Percentiles rank a stretch among this genome's conserved stretches.
phyloP scores from a whole-genome alignment of 768 basidiomycete species.

The Suillus ampliporus region DNA sequence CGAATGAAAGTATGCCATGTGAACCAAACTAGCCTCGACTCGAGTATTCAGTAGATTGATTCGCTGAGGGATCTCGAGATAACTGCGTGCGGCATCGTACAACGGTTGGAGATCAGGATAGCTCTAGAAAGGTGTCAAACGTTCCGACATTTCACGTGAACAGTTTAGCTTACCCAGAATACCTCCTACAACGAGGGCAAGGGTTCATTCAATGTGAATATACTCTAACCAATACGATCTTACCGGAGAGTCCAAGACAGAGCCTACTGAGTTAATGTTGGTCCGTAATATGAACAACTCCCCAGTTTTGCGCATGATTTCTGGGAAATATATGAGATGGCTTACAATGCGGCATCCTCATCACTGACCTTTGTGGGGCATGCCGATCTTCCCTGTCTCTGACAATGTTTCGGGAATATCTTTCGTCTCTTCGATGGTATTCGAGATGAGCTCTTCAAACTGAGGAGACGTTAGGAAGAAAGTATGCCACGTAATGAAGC shows the following conservation, averaged over 20 bases:
- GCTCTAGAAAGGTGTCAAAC: slow-evolving; percentile 55
- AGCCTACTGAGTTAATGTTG: slow-evolving; percentile 94
- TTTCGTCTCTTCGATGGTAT: slow-evolving; percentile 95
- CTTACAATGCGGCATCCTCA: slow-evolving; percentile 5
- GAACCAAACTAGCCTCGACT: slow-evolving; percentile 68
- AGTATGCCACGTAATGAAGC: slow-evolving; percentile 12
- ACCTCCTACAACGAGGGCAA: slow-evolving; percentile 64
- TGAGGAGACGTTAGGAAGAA: slow-evolving; percentile 32
- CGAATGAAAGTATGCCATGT: slow-evolving; percentile 12
- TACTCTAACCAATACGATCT: slow-evolving; percentile 35
- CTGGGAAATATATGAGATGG: slow-evolving; percentile 41
- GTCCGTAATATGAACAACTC: slow-evolving; percentile 92
- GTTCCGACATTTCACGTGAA: slow-evolving; percentile 19
- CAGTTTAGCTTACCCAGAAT: slow-evolving; percentile 74
- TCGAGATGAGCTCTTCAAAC: slow-evolving; percentile 93
- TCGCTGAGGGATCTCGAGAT: slow-evolving; percentile 93
- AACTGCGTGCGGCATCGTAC: slow-evolving; percentile 92
- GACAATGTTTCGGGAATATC: slow-evolving; percentile 93
- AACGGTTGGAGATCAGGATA: slow-evolving; percentile 95
- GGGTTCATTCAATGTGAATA: slow-evolving; percentile 9
- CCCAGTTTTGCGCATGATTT: slow-evolving; percentile 98
- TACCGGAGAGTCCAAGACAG: slow-evolving; percentile 94
- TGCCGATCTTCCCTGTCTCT: slow-evolving; percentile 93
- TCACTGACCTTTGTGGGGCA: slow-evolving; percentile 75
- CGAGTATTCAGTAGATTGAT: slow-evolving; percentile 93